A percentile compares a stretch with the other conserved stretches of the same genome.
Conservation (phyloP, 1,284 basidiomycete genomes). For the Fistulina hepatica region DNA sequence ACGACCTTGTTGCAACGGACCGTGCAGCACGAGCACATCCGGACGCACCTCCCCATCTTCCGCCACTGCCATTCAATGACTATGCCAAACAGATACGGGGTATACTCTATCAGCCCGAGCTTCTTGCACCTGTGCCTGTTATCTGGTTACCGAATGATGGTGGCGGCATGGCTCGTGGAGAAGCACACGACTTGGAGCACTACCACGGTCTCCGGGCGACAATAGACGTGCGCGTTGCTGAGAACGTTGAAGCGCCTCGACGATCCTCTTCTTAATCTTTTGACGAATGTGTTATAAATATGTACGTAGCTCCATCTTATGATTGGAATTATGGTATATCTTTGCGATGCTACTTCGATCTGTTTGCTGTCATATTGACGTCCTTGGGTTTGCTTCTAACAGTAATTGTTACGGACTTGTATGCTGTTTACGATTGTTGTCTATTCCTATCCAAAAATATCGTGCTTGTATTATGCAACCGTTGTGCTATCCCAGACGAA, state of each 20-base stretch:
- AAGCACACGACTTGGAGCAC: slow-evolving; percentile 58
- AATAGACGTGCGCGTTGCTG: slow-evolving; percentile 53
- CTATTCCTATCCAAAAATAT: no score
- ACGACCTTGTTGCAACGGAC: slow-evolving; percentile 69
- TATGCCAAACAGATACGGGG: slow-evolving; percentile 66
- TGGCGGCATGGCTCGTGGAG: slow-evolving; percentile 57
- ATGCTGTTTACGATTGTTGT: no score
- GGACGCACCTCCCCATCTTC: slow-evolving; percentile 64
- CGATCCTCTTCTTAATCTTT: slow-evolving; percentile 23
- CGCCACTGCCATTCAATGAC: slow-evolving; percentile 55
- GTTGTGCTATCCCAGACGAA: no score
- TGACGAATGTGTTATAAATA: neutral
- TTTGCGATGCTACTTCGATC: no score
- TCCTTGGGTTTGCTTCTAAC: no score
- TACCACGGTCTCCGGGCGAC: slow-evolving; percentile 59
- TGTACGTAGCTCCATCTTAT: neutral
- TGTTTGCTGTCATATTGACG: no score
- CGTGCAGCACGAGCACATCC: slow-evolving; percentile 67
- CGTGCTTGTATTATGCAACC: no score
- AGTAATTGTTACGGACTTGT: no score
- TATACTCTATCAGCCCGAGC: slow-evolving; percentile 70
- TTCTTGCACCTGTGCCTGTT: slow-evolving; percentile 61
- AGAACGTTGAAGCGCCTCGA: slow-evolving; percentile 37
- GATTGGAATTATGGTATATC: neutral
- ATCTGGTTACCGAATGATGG: slow-evolving; percentile 75